Percentiles rank a stretch among this genome's conserved stretches.
phyloP scores from a whole-genome alignment of 331 rosid species.

The Acacia concinna region DNA sequence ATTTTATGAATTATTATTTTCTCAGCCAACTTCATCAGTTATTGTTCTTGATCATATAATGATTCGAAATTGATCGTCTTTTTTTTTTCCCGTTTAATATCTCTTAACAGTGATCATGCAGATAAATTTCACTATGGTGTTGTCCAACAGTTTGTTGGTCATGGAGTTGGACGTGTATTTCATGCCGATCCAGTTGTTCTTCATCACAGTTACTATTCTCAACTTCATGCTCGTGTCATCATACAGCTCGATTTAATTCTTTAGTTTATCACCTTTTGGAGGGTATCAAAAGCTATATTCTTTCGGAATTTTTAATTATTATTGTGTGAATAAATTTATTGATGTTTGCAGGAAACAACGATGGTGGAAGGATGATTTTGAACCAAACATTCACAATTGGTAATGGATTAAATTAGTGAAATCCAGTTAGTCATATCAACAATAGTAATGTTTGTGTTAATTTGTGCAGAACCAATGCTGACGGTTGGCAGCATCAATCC shows the following conservation, averaged over 20 bases:
- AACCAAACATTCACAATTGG: constrained; percentile 97
- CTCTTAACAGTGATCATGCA: constrained; percentile 69
- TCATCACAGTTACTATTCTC: constrained; percentile 63
- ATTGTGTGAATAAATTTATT: constrained; percentile 22
- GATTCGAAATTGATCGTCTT: constrained; percentile 11
- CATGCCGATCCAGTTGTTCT: constrained; percentile 91
- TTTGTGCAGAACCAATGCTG: constrained; percentile 82
- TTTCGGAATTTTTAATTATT: constrained; percentile 20
- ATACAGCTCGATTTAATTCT: constrained; percentile 7
- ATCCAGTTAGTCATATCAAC: background rate
- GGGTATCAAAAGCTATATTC: background rate
- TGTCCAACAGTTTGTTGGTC: constrained; percentile 78
- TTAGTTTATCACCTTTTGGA: background rate
- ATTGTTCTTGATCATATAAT: constrained; percentile 2
- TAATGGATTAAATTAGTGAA: constrained; percentile 38
- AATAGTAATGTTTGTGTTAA: background rate
- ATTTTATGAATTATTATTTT: background rate
- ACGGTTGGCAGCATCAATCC: constrained; percentile 84
- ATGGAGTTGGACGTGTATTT: constrained; percentile 87
- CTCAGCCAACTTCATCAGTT: background rate
- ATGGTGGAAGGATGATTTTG: constrained; percentile 70
- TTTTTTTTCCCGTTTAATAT: constrained; percentile 9
- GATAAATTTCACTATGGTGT: constrained; percentile 84
- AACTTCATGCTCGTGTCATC: constrained; percentile 24
- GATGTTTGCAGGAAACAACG: constrained; percentile 79